Conservation (phyloP, 75 land plant species). For the Azolla pinnata region DNA sequence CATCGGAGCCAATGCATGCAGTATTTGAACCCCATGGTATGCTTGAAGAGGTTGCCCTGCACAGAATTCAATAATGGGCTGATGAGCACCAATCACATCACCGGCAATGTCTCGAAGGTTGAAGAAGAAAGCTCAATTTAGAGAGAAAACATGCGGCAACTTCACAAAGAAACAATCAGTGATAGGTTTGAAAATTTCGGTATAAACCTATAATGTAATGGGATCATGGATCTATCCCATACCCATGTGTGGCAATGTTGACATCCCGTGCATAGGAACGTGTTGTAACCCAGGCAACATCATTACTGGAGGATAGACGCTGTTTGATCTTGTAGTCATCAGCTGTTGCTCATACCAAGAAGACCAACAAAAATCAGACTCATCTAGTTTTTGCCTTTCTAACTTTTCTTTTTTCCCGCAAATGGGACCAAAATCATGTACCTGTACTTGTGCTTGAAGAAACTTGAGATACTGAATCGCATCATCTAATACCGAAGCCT, state of each 20-base stretch:
- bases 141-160: too few relatives aligned
- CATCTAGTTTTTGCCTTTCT: not conserved
- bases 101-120: too few relatives aligned
- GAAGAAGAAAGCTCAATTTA: too few relatives aligned
- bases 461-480: constrained; percentile 14
- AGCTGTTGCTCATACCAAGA: not conserved
- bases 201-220: too few relatives aligned
- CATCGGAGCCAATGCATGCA: too few relatives aligned
- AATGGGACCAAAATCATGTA: not conserved
- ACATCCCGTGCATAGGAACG: not conserved
- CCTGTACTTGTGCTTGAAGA: constrained; percentile 14
- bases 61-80: too few relatives aligned
- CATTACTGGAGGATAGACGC: not conserved
- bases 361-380: not conserved
- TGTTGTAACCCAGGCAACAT: not conserved
- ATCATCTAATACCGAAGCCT: constrained; percentile 8
- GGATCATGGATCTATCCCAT: too few relatives aligned
- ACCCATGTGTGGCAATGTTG: not conserved
- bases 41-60: too few relatives aligned
- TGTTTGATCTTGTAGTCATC: not conserved
- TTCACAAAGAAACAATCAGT: too few relatives aligned
- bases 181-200: too few relatives aligned
- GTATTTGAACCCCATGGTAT: too few relatives aligned
- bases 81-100: too few relatives aligned
- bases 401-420: not conserved